phyloP scores from a whole-genome alignment of 1,139 yeast species.

The Kodamaea plutei region DNA sequence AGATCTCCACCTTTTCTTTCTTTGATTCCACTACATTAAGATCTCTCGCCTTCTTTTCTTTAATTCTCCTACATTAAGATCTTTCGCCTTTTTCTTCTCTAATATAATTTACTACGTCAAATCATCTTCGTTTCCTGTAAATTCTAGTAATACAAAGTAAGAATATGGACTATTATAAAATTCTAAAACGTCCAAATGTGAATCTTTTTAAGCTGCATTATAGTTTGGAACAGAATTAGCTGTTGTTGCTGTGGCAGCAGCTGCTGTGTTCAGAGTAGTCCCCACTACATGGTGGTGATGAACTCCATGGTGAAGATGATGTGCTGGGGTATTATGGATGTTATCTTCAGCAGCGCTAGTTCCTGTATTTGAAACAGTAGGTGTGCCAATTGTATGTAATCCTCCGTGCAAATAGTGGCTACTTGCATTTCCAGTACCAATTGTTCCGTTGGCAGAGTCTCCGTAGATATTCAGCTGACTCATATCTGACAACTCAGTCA shows the following conservation, averaged over 20 bases:
- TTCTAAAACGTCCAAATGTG: no score
- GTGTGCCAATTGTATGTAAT: background rate
- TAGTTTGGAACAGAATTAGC: background rate
- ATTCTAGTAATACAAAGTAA: no score
- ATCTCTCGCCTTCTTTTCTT: no score
- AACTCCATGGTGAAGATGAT: conserved; percentile 1
- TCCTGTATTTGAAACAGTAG: background rate
- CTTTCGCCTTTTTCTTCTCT: no score
- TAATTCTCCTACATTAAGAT: no score
- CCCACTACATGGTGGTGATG: no score
- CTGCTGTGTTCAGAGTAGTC: background rate
- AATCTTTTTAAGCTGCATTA: background rate
- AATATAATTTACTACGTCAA: no score
- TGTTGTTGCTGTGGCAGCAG: background rate
- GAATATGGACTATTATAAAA: no score
- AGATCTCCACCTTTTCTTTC: no score
- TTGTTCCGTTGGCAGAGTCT: background rate
- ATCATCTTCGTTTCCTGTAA: no score
- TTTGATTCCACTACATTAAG: no score
- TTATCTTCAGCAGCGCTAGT: background rate
- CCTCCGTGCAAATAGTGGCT: conserved; percentile 1
- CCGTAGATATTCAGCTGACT: conserved; percentile 2
- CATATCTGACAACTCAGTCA: conserved; percentile 5
- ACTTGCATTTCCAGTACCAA: background rate
- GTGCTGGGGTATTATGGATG: background rate